These are phyloP conservation scores for Kappamyces sp. DNA, from an alignment of 192 early-diverging fungal genomes.

Conservation along the genomic window DNA sequence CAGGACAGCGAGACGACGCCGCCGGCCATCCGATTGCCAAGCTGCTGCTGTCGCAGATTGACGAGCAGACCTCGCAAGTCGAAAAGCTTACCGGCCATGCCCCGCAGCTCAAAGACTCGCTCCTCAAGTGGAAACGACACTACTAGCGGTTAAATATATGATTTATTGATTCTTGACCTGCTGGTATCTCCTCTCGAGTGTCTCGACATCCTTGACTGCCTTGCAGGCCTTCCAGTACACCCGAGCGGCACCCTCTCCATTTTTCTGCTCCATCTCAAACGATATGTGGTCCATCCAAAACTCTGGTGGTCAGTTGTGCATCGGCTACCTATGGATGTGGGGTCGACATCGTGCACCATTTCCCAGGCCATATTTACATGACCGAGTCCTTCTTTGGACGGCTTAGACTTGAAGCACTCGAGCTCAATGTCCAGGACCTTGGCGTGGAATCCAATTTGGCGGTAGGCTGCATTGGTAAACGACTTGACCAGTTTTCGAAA, in stretches of 20 bases:
- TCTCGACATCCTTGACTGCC: conserved; percentile 49
- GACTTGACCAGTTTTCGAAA: conserved; percentile 7
- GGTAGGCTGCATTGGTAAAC: background rate
- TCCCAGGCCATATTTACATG: conserved; percentile 8
- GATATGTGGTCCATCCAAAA: conserved; percentile 20
- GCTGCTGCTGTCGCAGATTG: background rate
- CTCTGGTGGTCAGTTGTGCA: background rate
- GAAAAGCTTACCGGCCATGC: too few relatives aligned
- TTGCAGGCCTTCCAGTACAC: conserved; percentile 56
- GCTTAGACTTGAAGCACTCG: background rate
- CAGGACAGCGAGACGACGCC: background rate
- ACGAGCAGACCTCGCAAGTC: background rate
- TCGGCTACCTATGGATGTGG: conserved; percentile 6
- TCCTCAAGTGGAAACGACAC: too few relatives aligned
- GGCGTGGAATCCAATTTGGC: background rate
- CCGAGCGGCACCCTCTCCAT: conserved; percentile 41
- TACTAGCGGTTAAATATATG: too few relatives aligned
- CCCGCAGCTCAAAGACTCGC: too few relatives aligned
- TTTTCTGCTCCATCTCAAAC: conserved; percentile 26
- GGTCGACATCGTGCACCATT: background rate
- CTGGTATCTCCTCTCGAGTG: conserved; percentile 39
- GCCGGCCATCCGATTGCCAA: background rate
- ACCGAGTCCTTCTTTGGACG: background rate
- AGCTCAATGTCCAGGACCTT: background rate
- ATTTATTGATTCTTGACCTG: conserved; percentile 13